Base-by-base conservation (phyloP, 1,284 basidiomycete species). In the Erythrobasidium hasegawianum region DNA sequence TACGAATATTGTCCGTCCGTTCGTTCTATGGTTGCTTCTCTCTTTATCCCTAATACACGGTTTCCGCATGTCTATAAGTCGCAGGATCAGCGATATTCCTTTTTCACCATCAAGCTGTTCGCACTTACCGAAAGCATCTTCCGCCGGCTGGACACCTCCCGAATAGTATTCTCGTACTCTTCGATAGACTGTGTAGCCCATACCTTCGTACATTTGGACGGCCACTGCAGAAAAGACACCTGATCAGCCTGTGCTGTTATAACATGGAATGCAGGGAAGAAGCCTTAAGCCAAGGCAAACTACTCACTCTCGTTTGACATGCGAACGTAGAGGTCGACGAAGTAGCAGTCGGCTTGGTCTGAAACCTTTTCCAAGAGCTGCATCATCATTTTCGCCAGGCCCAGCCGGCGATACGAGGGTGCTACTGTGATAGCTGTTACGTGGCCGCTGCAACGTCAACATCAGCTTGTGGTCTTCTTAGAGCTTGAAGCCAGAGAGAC, bases 391-490 rank as follows among this genome's bases (percentile, higher is more conserved):
- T 85, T 84, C 0, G 88, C 91, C 59, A 95, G 84, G 1, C 84
- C 84, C 1, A 95, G 82, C 1, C 89, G 86, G 40, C 92, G 87
- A 77, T 91, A 95, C 74, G 91, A 88, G 18, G 92, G 92, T 0
- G 92, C 89, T 57, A 95, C 90, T 1, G 90, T 90, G 59, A 95
- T 82, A 0, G 91, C 90, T 1, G 92, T 95, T 71, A 95, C 87
- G 75, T 95, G 91, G 0, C 89, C 90, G 72, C 73, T 75, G 68
- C 39, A 20, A 45, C 5, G 39, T 16, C n/a, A n/a, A n/a, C n/a
- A n/a, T 20, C 45, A 65, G 56, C 40, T 24, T 20, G 54, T 20
- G 22, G 20, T 0, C 72, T 74, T 65, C 75, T 75, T 3, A 72
- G 73, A 18, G 76, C 69, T 0, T 73, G 72, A 53, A 1, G 20